Base-by-base conservation (phyloP, 371 early-diverging fungal genomes). In the Rhizopus microsporus region DNA sequence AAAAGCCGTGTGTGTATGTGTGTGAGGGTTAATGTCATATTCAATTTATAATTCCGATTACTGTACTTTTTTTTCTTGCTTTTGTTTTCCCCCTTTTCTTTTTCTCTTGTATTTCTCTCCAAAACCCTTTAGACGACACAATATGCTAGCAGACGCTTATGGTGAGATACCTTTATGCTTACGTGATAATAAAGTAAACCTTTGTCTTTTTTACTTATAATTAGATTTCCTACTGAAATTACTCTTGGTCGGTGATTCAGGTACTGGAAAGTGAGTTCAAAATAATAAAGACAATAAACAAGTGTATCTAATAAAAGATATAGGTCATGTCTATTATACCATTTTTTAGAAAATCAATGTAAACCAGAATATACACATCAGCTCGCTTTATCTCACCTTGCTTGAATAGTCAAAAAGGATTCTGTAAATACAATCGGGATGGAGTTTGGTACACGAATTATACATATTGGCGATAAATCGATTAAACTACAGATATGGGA, bases 401-500 rank as follows among this genome's bases (percentile, higher is more conserved):
- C 23, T 2, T 23, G 23, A 23, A 35, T 68, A 86, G 85, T 87
- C 71, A 81, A 80, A 55, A 79, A 82, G 54, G 77, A 75, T 53
- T 82, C 82, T 34, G 78, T 82, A 7, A 87, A 84, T 51, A 88
- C 88, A 49, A 88, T 88, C 59, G 88, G 87, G 32, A 86, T 86
- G 69, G 87, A 86, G 54, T 88, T 88, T 49, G 87, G 85, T 17
- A 84, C 83, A 54, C 81, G 82, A 51, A 81, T 87, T 49, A 74
- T 88, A 48, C 79, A 78, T 52, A 83, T 91, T 43, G 86, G 80
- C 43, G 77, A 82, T 66, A 81, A 82, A 58, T 76, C 72, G 15
- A 79, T 89, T 54, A 91, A 90, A 63, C 68, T 91, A 32, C 94
- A 92, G 67, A 87, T 93, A 55, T 92, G 92, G 92, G 92, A 89